A percentile compares a stretch with the other conserved stretches of the same genome.
Evolutionary conservation across 345 rosid genomes (phyloP).

Genomic region (Populus euphratica): DNA sequence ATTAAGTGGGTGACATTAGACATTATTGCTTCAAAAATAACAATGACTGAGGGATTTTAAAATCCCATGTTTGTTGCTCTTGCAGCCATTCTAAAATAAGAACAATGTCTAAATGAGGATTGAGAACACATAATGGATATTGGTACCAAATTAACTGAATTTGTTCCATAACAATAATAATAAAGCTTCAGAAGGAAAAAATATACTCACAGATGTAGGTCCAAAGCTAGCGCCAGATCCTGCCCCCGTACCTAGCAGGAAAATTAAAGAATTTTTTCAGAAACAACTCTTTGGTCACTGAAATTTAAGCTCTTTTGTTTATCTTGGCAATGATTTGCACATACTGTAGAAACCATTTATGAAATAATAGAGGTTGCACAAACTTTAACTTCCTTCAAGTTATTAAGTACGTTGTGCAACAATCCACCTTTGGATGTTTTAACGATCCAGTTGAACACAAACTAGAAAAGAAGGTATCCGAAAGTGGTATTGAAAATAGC

Average conservation of each 20-base stretch:
- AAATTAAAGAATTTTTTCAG: conserved; percentile 1
- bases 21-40: too few species aligned
- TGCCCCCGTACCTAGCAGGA: conserved; percentile 51
- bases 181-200: neutral
- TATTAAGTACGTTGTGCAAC: neutral
- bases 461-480: conserved; percentile 39
- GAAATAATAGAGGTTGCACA: too few species aligned
- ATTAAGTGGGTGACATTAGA: too few species aligned
- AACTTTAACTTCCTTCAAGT: neutral
- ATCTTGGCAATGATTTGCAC: neutral
- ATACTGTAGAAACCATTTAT: neutral
- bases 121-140: neutral
- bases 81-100: too few species aligned
- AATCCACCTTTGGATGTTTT: too few species aligned
- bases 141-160: neutral
- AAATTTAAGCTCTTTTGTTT: neutral
- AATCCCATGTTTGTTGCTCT: too few species aligned
- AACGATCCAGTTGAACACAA: neutral
- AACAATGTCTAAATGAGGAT: neutral
- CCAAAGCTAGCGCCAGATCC: conserved; percentile 89
- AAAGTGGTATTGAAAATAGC: conserved; percentile 58
- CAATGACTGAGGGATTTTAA: too few species aligned
- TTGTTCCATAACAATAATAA: neutral
- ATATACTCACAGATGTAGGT: conserved; percentile 59
- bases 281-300: neutral